These are phyloP conservation scores for Raphanus sativus DNA, from an alignment of 345 rosid species.

Conservation along the genomic window DNA sequence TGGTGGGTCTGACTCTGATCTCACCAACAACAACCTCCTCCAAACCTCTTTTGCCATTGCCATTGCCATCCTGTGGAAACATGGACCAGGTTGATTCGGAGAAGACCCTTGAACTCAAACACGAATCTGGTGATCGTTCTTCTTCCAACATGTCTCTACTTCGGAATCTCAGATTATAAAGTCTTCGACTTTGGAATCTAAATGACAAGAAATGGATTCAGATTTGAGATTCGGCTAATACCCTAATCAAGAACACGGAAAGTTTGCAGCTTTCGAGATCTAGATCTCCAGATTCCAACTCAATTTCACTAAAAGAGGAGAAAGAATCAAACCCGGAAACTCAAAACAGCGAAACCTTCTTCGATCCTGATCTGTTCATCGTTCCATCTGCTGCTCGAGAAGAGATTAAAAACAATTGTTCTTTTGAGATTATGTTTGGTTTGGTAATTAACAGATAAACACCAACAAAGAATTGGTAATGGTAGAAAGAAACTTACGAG, in stretches of 20 bases:
- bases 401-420: not conserved
- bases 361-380: conserved; percentile 48
- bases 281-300: conserved; percentile 51
- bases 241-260: conserved; percentile 9
- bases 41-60: conserved; percentile 52
- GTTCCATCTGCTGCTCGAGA: conserved; percentile 10
- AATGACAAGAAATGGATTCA: conserved; percentile 31
- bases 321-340: conserved; percentile 26
- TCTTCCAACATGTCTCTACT: conserved; percentile 73
- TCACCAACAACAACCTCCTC: conserved; percentile 38
- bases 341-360: conserved; percentile 5
- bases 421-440: not conserved
- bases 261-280: conserved; percentile 17
- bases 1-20: conserved; percentile 38
- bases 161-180: not conserved
- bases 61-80: conserved; percentile 40
- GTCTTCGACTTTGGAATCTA: conserved; percentile 17
- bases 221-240: conserved; percentile 15
- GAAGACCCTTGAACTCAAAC: conserved; percentile 59
- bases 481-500: conserved; percentile 51
- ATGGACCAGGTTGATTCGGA: conserved; percentile 61
- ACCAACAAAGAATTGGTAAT: too few relatives aligned
- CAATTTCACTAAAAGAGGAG: not conserved
- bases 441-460: conserved; percentile 13
- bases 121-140: conserved; percentile 53